Evolutionary conservation across 352 stramenopile species (phyloP), one percentile per base, ranked within the genome.

Genomic region (Phytophthora niederhauseri): DNA sequence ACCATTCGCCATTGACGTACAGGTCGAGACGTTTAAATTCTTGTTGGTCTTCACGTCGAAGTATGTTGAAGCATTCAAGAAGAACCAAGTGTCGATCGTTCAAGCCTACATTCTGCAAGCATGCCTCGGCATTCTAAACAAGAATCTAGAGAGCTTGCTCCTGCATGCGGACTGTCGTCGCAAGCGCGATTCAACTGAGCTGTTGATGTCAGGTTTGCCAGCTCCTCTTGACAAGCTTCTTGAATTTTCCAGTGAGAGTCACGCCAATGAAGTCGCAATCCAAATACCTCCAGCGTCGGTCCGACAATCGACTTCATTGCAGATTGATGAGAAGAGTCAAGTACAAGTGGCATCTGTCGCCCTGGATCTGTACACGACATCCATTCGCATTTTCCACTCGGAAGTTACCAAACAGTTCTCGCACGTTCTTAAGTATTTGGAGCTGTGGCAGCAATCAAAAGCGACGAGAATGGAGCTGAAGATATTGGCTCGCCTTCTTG

Each of bases 311-410:
- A 14, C 41, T 9, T 41, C 9, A 43, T 51, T 57, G 20, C 46
- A 77, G 48, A 17, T 24, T 57, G 56, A 59, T 45, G 75, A 80
- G 34, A 58, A 50, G 5, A 61, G 38, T 36, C 57, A 43, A 48
- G 24, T 67, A 4, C 64, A 64, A 48, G 55, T 85, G 15, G 70
- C 72, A 34, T 81, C 79, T 1, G 73, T 70, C 36, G 73, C 77
- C 5, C 43, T 88, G 46, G 78, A 88, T 72, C 46, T 88, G 31
- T 83, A 88, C 56, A 82, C 76, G 6, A 83, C 78, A 15, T 86
- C 78, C 8, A 86, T 78, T 60, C 74, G 68, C 31, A 75, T 86
- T 53, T 83, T 83, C 28, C 71, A 88, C 31, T 72, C 78, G 7
- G 66, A 86, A n/a, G 71, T 86, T 20, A 71, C 53, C 24, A 74